Evolutionary conservation across 257 asterid species (phyloP).

Genomic region (Fraxinus pennsylvanica): DNA sequence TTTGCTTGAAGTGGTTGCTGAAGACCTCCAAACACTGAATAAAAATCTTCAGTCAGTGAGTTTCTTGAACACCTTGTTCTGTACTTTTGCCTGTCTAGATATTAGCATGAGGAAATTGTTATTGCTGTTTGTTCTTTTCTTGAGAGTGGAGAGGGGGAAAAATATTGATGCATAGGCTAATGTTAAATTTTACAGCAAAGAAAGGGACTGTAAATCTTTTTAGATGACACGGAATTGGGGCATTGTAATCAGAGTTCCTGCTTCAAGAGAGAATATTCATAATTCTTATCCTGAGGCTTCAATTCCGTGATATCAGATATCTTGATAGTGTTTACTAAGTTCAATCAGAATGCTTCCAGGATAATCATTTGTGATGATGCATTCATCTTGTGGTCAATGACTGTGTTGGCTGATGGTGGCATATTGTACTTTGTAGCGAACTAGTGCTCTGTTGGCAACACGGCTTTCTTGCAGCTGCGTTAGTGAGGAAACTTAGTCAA

Average conservation of each 20-base stretch:
- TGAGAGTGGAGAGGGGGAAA: background rate
- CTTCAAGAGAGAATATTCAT: background rate
- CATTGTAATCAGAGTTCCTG: background rate
- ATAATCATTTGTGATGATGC: background rate
- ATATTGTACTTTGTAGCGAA: background rate
- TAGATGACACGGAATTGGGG: background rate
- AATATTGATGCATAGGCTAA: background rate
- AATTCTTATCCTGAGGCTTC: background rate
- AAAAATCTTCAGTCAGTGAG: conserved; percentile 83
- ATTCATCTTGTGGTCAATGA: background rate
- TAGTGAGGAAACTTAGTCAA: background rate
- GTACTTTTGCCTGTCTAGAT: background rate
- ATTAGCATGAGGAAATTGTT: background rate
- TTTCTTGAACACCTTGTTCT: conserved; percentile 18
- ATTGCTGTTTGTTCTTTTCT: background rate
- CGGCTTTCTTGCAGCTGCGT: background rate
- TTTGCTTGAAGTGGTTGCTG: conserved; percentile 81
- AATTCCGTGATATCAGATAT: background rate
- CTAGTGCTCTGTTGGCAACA: background rate
- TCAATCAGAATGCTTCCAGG: background rate
- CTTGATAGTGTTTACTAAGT: background rate
- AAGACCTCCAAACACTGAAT: conserved; percentile 69
- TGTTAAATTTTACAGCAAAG: background rate
- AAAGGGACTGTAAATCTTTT: background rate
- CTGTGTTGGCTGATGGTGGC: background rate